A percentile compares a stretch with the other conserved stretches of the same genome.
Evolutionary conservation across 129 eudicot genomes (phyloP).

Genomic region (Helianthus tuberosus): DNA sequence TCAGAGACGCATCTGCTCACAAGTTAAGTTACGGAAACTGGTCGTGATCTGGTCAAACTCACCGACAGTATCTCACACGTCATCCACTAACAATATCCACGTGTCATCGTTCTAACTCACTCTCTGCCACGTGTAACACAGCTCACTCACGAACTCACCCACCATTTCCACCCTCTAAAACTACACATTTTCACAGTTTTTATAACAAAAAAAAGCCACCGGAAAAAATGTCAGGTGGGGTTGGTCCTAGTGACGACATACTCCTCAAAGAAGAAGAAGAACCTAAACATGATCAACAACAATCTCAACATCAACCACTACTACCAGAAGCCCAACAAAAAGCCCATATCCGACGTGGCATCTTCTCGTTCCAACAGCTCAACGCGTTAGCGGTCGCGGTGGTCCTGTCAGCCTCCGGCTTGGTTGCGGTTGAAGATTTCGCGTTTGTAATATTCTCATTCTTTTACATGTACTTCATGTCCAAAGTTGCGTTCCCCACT

Average conservation of each 20-base stretch:
- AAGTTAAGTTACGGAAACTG: no score
- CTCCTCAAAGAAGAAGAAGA: slow-evolving; percentile 27
- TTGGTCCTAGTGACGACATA: slow-evolving; percentile 52
- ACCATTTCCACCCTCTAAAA: slow-evolving; percentile 3
- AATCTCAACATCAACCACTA: neutral
- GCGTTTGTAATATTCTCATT: slow-evolving; percentile 55
- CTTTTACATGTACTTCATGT: slow-evolving; percentile 63
- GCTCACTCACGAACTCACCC: no score
- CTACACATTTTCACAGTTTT: neutral
- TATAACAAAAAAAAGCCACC: neutral
- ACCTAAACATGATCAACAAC: neutral
- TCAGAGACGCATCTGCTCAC: no score
- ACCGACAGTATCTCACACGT: no score
- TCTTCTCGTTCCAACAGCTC: slow-evolving; percentile 59
- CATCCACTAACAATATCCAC: no score
- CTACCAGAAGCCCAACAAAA: neutral
- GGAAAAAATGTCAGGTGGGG: slow-evolving; percentile 65
- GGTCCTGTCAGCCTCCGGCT: slow-evolving; percentile 68
- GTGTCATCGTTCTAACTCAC: no score
- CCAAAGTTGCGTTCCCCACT: slow-evolving; percentile 63
- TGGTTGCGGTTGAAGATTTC: slow-evolving; percentile 55
- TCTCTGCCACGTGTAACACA: no score
- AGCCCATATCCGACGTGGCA: slow-evolving; percentile 13
- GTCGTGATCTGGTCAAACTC: no score
- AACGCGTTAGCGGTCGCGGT: slow-evolving; percentile 53